These are phyloP conservation scores for Daldinia decipiens DNA, from an alignment of 495 filamentous ascomycete species.

Conservation along the genomic window DNA sequence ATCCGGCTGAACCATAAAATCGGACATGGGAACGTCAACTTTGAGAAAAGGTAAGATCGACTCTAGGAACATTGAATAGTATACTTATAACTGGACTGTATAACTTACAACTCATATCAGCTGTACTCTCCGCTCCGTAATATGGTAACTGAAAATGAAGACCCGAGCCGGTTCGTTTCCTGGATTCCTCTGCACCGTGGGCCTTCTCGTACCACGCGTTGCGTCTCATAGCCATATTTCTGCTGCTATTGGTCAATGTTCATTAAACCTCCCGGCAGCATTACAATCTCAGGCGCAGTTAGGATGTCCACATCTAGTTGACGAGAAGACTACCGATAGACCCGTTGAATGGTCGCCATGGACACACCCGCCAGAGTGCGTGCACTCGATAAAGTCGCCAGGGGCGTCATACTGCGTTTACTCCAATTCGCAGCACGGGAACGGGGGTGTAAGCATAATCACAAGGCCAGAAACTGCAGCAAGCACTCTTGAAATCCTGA, in stretches of 20 bases:
- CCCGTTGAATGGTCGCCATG: constrained; percentile 50
- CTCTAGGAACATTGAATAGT: background rate
- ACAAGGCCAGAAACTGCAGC: constrained; percentile 51
- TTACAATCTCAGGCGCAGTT: constrained; percentile 31
- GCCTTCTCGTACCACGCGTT: constrained; percentile 4
- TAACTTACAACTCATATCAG: background rate
- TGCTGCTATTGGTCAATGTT: constrained; percentile 24
- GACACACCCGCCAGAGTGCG: constrained; percentile 51
- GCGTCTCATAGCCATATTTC: constrained; percentile 12
- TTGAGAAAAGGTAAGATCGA: constrained; percentile 27
- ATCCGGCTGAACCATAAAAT: constrained; percentile 17
- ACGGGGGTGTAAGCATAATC: constrained; percentile 50
- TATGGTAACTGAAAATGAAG: constrained; percentile 26
- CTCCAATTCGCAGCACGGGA: constrained; percentile 51
- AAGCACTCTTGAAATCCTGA: constrained; percentile 38
- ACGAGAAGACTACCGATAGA: constrained; percentile 21
- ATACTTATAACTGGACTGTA: constrained; percentile 18
- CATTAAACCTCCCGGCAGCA: constrained; percentile 16
- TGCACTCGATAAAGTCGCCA: constrained; percentile 25
- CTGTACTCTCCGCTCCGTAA: constrained; percentile 1
- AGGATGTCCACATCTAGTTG: constrained; percentile 45
- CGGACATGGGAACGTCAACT: constrained; percentile 9
- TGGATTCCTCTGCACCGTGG: constrained; percentile 5
- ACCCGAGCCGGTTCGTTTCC: constrained; percentile 9
- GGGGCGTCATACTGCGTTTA: constrained; percentile 50